Base-by-base conservation (phyloP, 768 basidiomycete genomes). In the Brasilioporus rufonigricans region DNA sequence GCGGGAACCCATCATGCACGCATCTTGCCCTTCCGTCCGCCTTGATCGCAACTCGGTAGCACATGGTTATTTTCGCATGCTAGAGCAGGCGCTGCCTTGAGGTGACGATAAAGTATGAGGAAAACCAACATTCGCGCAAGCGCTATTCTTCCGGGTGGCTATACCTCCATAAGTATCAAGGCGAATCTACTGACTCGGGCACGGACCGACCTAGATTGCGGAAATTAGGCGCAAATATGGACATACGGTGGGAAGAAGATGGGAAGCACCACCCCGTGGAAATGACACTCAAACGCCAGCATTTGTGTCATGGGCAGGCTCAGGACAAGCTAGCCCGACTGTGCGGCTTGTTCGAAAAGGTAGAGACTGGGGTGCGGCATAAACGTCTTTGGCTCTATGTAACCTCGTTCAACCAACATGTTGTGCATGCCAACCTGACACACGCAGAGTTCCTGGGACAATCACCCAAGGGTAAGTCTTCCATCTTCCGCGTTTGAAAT, bases 221-320 rank as follows among this genome's bases (percentile, higher is more conserved):
- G 51, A 36, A 24, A 18, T 55, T 31, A 31, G 12, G 41, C 32
- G 11, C 21, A 19, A 4, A 26, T 11, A 5, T 9, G 41, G 55
- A 14, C 31, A 18, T 54, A 33, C 23, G 10, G 55, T 46, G 53
- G 52, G 44, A 33, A 45, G 49, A 55, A 44, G 49, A 23, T 12
- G 10, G 19, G 33, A 44, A 41, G 39, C 3, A 10, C 2, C 50
- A 24, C 13, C 5, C 38, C 11, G 40, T 33, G 40, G 39, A 41
- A 51, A 50, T 41, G 39, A 16, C 19, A 7, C 26, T 12, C 12
- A 4, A 39, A 50, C 9, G 23, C 8, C 11, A 23, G 31, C 40
- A 13, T 23, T n/a, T 18, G 21, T 16, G n/a, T n/a, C n/a, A n/a
- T n/a, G 12, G 12, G 11, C 43, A 16, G 24, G 11, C 43, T 24